Conservation (phyloP, 495 filamentous ascomycete species). For the Podospora sp. region DNA sequence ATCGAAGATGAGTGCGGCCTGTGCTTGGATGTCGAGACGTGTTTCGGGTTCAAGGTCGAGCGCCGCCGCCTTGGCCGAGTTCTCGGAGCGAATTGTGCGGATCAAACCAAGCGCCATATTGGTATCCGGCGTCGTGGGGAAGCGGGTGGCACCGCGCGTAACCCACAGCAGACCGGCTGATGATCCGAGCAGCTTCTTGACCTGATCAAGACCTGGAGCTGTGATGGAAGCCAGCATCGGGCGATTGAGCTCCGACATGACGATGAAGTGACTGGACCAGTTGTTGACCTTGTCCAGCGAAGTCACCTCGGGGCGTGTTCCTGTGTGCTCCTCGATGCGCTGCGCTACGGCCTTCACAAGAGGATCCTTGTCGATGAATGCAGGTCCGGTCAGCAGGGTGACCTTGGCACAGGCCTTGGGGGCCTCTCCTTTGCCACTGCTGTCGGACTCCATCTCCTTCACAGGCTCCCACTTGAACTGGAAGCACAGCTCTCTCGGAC, state of each 20-base stretch:
- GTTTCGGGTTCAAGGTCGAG: slow-evolving; percentile 40
- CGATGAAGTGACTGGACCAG: slow-evolving; percentile 35
- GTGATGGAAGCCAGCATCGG: slow-evolving; percentile 34
- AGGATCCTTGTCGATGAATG: slow-evolving; percentile 35
- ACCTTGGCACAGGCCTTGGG: slow-evolving; percentile 30
- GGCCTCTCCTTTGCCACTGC: slow-evolving; percentile 18
- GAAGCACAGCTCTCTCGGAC: slow-evolving; percentile 43
- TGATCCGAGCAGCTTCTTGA: slow-evolving; percentile 44
- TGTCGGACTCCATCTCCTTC: slow-evolving; percentile 11
- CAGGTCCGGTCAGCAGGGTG: slow-evolving; percentile 40
- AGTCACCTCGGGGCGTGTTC: slow-evolving; percentile 26
- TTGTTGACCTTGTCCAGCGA: slow-evolving; percentile 32
- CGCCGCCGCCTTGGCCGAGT: slow-evolving; percentile 34
- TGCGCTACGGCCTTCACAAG: slow-evolving; percentile 39
- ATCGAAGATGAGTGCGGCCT: slow-evolving; percentile 35
- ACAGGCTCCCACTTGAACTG: slow-evolving; percentile 48
- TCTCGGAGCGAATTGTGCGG: slow-evolving; percentile 44
- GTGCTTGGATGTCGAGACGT: slow-evolving; percentile 29
- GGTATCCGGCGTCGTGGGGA: slow-evolving; percentile 36
- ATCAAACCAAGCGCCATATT: slow-evolving; percentile 44
- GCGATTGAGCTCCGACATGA: slow-evolving; percentile 36
- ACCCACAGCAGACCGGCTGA: slow-evolving; percentile 45
- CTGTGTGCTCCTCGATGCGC: slow-evolving; percentile 39
- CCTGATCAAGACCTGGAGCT: slow-evolving; percentile 32
- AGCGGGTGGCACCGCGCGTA: slow-evolving; percentile 43